A percentile compares a stretch with the other conserved stretches of the same genome.
Evolutionary conservation across 2,329 filamentous ascomycete genomes (phyloP).

Genomic region (Arachnopeziza araneosa): DNA sequence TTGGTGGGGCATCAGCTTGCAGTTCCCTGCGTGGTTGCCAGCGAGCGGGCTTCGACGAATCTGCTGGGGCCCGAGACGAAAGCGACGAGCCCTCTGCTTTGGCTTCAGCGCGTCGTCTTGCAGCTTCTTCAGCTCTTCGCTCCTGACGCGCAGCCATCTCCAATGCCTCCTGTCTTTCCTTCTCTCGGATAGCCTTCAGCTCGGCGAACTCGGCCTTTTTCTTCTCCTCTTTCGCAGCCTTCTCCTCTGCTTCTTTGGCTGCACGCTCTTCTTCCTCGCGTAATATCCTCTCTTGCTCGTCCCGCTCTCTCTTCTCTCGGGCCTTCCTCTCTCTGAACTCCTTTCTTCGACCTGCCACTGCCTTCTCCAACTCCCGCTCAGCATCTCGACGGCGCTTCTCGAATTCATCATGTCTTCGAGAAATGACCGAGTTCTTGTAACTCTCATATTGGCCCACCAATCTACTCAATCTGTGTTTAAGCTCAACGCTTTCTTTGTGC

Average conservation of each 20-base stretch:
- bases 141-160: slow-evolving; percentile 66
- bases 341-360: slow-evolving; percentile 82
- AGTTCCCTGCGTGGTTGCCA: slow-evolving; percentile 70
- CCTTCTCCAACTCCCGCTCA: slow-evolving; percentile 87
- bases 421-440: slow-evolving; percentile 76
- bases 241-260: slow-evolving; percentile 79
- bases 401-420: slow-evolving; percentile 89
- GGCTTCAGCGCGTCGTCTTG: slow-evolving; percentile 65
- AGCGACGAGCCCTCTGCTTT: slow-evolving; percentile 38
- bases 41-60: slow-evolving; percentile 52
- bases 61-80: slow-evolving; percentile 41
- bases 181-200: slow-evolving; percentile 59
- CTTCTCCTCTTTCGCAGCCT: slow-evolving; percentile 72
- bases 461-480: slow-evolving; percentile 87
- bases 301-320: slow-evolving; percentile 76
- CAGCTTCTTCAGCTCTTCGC: slow-evolving; percentile 82
- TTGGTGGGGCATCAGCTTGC: slow-evolving; percentile 28
- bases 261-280: slow-evolving; percentile 83
- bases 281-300: slow-evolving; percentile 73
- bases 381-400: slow-evolving; percentile 89
- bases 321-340: slow-evolving; percentile 79
- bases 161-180: slow-evolving; percentile 61
- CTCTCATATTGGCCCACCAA: slow-evolving; percentile 79
- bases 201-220: slow-evolving; percentile 65
- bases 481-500: slow-evolving; percentile 84